Evolutionary conservation across 1,284 basidiomycete species (phyloP), one percentile per base, ranked within the genome.

Genomic region (Irpex sp.): DNA sequence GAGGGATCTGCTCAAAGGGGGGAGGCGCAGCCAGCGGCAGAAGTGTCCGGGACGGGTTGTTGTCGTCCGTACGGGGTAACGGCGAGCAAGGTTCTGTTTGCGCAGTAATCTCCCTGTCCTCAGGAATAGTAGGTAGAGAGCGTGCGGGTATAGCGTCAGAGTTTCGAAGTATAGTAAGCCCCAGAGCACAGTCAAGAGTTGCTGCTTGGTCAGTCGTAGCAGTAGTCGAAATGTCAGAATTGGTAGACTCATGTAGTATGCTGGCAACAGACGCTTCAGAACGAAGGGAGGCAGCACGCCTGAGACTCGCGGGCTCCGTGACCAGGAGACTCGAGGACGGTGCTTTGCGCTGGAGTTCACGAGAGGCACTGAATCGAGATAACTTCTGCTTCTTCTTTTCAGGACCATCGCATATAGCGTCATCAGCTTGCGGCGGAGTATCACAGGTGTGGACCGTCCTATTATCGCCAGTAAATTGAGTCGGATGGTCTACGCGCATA

Each of bases 11-110:
- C 3, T 75, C 71, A 55, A 65, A 67, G 1, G 67, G 52, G 0
- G 85, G 83, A 2, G 85, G 85, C 0, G 83, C 83, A n/a, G 87
- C 80, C 62, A 85, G 77, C 0, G 85, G 84, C 0, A 86, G 77
- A 0, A 67, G 62, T 59, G 55, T 60, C 11, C 51, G 48, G 38
- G 59, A 8, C 36, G 31, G 7, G 55, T 15, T 31, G 51, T 8
- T 19, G 15, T 60, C 17, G 31, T 57, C 17, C 17, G 19, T 31
- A 31, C 15, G 44, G 15, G n/a, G 66, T 60, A 61, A 52, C 21
- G 68, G 71, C 2, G 68, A 70, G 2, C 64, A 69, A 4, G 70
- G 71, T 21, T 67, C 67, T 2, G 70, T 73, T 13, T 68, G 68
- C 1, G 60, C 34, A 52, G 31, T 8, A 51, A 17, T 51, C 49